These are phyloP conservation scores for Aureobasidium sp. DNA, from an alignment of 2,329 filamentous ascomycete genomes.

Conservation along the genomic window DNA sequence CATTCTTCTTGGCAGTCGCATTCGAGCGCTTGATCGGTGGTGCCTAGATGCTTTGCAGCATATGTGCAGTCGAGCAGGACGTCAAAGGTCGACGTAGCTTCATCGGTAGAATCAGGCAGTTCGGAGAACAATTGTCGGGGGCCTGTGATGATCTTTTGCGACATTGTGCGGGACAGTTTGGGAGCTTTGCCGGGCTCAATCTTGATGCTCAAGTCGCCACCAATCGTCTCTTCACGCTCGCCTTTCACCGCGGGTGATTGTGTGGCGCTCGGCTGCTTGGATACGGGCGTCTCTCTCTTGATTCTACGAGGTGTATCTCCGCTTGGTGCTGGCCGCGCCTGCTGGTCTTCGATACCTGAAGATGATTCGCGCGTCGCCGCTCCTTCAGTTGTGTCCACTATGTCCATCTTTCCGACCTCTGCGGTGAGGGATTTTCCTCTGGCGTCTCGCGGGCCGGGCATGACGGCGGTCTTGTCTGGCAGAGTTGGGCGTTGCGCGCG, in stretches of 20 bases:
- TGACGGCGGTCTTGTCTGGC: not conserved
- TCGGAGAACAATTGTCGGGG: slow-evolving; percentile 63
- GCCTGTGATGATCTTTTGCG: slow-evolving; percentile 60
- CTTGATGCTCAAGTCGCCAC: slow-evolving; percentile 56
- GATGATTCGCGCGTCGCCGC: not conserved
- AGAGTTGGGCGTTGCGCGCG: not conserved
- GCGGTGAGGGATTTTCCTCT: slow-evolving; percentile 3
- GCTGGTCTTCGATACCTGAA: slow-evolving; percentile 2
- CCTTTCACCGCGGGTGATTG: slow-evolving; percentile 34
- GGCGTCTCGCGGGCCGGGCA: not conserved
- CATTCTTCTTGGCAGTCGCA: slow-evolving; percentile 94
- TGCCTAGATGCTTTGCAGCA: slow-evolving; percentile 82
- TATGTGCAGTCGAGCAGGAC: slow-evolving; percentile 82
- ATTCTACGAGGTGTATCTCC: slow-evolving; percentile 25
- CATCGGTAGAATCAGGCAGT: slow-evolving; percentile 68
- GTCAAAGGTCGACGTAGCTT: slow-evolving; percentile 70
- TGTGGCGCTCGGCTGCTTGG: slow-evolving; percentile 22
- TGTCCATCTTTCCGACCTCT: slow-evolving; percentile 17
- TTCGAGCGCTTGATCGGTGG: slow-evolving; percentile 86
- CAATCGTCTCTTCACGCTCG: slow-evolving; percentile 48
- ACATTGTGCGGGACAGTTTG: slow-evolving; percentile 66
- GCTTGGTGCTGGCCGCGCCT: slow-evolving; percentile 20
- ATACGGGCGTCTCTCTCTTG: slow-evolving; percentile 1
- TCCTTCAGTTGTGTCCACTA: slow-evolving; percentile 2
- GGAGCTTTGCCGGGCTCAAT: slow-evolving; percentile 59